Base-by-base conservation (phyloP, 768 basidiomycete genomes). In the Rhodosporidiobolus odoratus region DNA sequence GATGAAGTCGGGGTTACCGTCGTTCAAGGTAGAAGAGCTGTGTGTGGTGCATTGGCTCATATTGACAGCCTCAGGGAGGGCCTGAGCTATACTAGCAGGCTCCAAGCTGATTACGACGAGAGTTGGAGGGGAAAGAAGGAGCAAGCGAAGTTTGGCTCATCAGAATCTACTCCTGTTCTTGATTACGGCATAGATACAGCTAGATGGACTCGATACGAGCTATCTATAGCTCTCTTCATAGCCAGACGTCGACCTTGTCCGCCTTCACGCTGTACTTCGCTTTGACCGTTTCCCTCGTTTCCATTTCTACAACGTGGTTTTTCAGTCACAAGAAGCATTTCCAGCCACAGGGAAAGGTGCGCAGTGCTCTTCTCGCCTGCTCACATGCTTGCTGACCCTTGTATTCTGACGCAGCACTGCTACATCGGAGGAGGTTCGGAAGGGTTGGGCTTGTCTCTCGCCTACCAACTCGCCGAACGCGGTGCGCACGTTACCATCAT, bases 401-500 rank as follows among this genome's bases (percentile, higher is more conserved):
- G 13, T 32, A 19, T 7, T 27, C 19, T n/a, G n/a, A 12, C 45
- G 23, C 68, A 94, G 92, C 90, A 92, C 75, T 86, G 87, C 79
- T 91, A 91, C 77, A 82, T 95, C 25, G 91, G 91, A 0, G 92
- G 92, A 4, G 92, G 90, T 5, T 89, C 87, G 50, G 83, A 86
- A 21, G 92, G 92, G 1, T 85, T 93, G 0, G 92, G 92, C 2
- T 83, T 91, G 3, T 84, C 86, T 0, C 81, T 94, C 13, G 89
- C 91, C 1, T 82, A 84, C 37, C 80, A 88, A 23, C 83, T 95
- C 3, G 84, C 85, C 21, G 80, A 82, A 69, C 82, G 82, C 68
- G 92, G 93, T 0, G 91, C 92, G 0, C 84, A 91, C 71, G 87
- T 94, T 5, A 90, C 89, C 12, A 91, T 94, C 68, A 88, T 94